These are phyloP conservation scores for Jackrogersella multiformis DNA, from an alignment of 495 filamentous ascomycete genomes.

Conservation along the genomic window DNA sequence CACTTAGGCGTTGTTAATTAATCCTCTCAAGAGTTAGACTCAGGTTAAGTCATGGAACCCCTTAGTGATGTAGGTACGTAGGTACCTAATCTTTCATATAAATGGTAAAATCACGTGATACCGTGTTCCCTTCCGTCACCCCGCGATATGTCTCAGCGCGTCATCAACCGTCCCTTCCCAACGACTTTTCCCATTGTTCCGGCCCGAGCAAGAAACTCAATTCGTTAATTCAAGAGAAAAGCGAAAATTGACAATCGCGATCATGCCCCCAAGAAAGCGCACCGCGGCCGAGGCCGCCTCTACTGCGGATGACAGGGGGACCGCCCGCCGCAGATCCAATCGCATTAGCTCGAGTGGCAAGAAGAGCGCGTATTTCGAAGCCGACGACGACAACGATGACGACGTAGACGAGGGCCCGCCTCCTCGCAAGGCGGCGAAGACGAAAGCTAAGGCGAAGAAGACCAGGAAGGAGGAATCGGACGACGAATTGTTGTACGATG, in stretches of 20 bases:
- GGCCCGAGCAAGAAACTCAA: background rate
- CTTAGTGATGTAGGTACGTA: no score
- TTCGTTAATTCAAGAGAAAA: background rate
- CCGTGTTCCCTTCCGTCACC: constrained; percentile 20
- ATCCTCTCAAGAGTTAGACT: no score
- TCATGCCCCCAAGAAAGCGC: constrained; percentile 42
- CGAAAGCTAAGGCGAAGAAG: constrained; percentile 1
- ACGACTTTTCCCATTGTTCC: background rate
- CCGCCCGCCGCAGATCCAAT: constrained; percentile 47
- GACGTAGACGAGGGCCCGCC: constrained; percentile 21
- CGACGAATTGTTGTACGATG: constrained; percentile 39
- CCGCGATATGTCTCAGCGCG: constrained; percentile 22
- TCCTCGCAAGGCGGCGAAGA: constrained; percentile 34
- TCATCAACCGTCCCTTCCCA: constrained; percentile 20
- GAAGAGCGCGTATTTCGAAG: constrained; percentile 55
- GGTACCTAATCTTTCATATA: no score
- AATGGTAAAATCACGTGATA: constrained; percentile 41
- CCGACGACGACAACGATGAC: constrained; percentile 39
- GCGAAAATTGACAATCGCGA: background rate
- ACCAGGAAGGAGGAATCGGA: constrained; percentile 22
- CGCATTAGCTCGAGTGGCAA: constrained; percentile 48
- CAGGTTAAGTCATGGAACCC: no score
- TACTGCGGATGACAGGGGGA: constrained; percentile 2
- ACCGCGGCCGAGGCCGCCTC: constrained; percentile 20
- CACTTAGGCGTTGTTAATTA: no score